Evolutionary conservation across 306 rosid species (phyloP).

Genomic region (Leucaena leucocephala): DNA sequence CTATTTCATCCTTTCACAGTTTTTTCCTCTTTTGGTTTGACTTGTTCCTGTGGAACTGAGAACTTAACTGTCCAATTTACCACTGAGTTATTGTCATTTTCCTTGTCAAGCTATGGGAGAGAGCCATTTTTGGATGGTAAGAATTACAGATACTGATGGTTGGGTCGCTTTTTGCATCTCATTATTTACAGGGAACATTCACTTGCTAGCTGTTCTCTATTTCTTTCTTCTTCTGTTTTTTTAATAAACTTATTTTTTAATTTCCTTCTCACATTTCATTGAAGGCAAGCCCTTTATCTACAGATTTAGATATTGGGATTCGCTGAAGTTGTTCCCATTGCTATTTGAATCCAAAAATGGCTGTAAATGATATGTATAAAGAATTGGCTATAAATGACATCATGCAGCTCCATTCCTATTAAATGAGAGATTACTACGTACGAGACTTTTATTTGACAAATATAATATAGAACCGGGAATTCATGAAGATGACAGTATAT

Average conservation of each 20-base stretch:
- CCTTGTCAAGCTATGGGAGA: constrained; percentile 13
- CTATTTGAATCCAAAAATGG: background rate
- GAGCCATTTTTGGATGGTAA: constrained; percentile 28
- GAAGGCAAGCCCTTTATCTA: constrained; percentile 8
- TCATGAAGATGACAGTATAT: background rate
- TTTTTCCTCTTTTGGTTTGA: constrained; percentile 30
- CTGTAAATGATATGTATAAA: background rate
- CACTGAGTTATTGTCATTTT: constrained; percentile 8
- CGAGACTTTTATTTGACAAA: background rate
- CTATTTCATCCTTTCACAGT: background rate
- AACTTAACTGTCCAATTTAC: constrained; percentile 18
- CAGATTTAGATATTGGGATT: constrained; percentile 34
- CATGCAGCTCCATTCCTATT: background rate
- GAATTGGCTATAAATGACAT: constrained; percentile 1
- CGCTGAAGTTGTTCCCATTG: constrained; percentile 1
- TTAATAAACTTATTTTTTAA: background rate
- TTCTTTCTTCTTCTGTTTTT: background rate
- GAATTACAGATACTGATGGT: constrained; percentile 4
- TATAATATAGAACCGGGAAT: constrained; percentile 7
- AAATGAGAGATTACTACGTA: background rate
- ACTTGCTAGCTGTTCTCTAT: constrained; percentile 6
- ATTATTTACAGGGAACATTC: background rate
- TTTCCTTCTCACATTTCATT: constrained; percentile 5
- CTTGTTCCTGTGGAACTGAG: constrained; percentile 13
- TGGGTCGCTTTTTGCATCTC: constrained; percentile 7